These are phyloP conservation scores for Fragosphaeria purpurea DNA, from an alignment of 2,329 filamentous ascomycete genomes.

Conservation along the genomic window DNA sequence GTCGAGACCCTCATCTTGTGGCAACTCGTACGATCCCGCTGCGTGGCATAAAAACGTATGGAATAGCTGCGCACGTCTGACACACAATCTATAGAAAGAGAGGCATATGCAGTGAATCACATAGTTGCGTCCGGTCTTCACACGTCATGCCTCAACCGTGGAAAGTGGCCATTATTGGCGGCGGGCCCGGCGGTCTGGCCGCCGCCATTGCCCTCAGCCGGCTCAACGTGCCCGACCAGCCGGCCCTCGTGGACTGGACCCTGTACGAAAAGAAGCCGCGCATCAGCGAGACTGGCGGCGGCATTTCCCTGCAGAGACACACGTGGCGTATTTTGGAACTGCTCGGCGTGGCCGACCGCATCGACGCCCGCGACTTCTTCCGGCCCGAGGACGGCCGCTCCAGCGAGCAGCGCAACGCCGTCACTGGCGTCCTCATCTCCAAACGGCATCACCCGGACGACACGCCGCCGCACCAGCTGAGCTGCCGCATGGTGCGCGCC, in stretches of 20 bases:
- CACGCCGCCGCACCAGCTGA: conserved; percentile 17
- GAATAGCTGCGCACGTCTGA: no score
- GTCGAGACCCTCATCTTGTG: no score
- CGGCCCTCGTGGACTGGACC: conserved; percentile 22
- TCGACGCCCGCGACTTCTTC: conserved; percentile 22
- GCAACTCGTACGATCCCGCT: no score
- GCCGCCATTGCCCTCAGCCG: conserved; percentile 6
- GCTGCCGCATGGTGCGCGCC: conserved; percentile 22
- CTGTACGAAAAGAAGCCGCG: conserved; percentile 26
- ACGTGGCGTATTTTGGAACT: conserved; percentile 26
- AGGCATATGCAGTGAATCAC: no score
- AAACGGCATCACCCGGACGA: conserved; percentile 14
- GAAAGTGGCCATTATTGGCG: conserved; percentile 9
- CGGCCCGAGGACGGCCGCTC: conserved; percentile 16
- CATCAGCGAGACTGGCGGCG: conserved; percentile 27
- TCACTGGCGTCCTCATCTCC: conserved; percentile 20
- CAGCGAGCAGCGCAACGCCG: conserved; percentile 22
- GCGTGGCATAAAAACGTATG: no score
- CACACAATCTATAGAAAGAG: no score
- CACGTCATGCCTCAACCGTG: not conserved
- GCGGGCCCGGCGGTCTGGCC: conserved; percentile 6
- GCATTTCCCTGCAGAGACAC: conserved; percentile 25
- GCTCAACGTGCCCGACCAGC: conserved; percentile 10
- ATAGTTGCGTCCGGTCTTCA: no score
- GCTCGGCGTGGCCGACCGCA: conserved; percentile 22